Evolutionary conservation across 176 grass and related monocot genomes (phyloP), one percentile per base, ranked within the genome.

Genomic region (Oryza rufipogon): DNA sequence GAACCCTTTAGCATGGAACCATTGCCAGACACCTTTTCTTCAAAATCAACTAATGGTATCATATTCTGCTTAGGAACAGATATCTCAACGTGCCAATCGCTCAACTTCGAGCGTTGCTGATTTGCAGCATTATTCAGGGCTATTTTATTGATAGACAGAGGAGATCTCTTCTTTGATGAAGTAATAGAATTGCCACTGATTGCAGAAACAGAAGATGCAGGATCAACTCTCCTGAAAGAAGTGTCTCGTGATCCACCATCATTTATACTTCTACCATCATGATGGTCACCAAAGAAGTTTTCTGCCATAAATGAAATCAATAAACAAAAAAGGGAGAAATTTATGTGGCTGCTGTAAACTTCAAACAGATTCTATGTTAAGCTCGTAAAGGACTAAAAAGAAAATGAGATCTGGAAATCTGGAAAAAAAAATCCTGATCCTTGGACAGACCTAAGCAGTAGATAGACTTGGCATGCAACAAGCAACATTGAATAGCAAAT

Each of bases 11-110:
- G 34, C 34, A 76, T 81, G 78, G 28, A 66, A 70, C 42, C 12
- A 5, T 78, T 83, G 11, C 68, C 42, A 71, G 85, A 79, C 67
- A n/a, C 65, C 80, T 85, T 89, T 63, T 70, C 83, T 85, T 87
- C 81, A 75, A 42, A 30, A 51, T 83, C 41, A 88, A 68, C 56
- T 15, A 82, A 22, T 48, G 86, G 76, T 23, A 86, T 82, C 75
- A 64, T 70, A 66, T 81, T 87, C 78, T 84, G 81, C 83, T 99
- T 99, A 12, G 93, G 93, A 79, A 96, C 78, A 89, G 96, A 87
- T 87, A 96, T 89, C 80, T 99, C 91, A 85, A 96, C 87, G 72
- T 87, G 86, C 96, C 96, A 96, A 81, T 90, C 91, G 68, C 70
- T 90, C 49, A 84, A 66, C 38, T 92, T 95, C 60, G 73, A 38